Percentiles rank a stretch among this genome's conserved stretches.
phyloP scores from a whole-genome alignment of 208 protist species.

The Leishmania braziliensis region DNA sequence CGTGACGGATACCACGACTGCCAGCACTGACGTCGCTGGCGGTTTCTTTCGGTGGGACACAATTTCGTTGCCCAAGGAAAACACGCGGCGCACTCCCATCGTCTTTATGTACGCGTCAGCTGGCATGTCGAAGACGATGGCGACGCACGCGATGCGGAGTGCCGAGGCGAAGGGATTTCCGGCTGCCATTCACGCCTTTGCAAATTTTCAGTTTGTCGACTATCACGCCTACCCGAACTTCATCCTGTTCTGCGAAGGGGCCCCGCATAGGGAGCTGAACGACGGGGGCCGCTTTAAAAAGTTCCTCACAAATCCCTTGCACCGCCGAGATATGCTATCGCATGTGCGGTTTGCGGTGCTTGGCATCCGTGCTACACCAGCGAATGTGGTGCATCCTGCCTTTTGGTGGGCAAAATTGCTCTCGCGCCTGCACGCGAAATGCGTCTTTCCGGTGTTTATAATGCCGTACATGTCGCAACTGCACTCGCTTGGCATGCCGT shows the following conservation, averaged over 20 bases:
- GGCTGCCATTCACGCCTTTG: conserved; percentile 31
- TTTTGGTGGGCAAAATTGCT: conserved; percentile 38
- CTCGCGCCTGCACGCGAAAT: conserved; percentile 42
- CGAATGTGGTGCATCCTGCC: conserved; percentile 35
- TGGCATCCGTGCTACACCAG: conserved; percentile 31
- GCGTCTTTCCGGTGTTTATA: conserved; percentile 56
- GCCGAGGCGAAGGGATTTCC: conserved; percentile 46
- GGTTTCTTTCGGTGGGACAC: conserved; percentile 38
- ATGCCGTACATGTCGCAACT: conserved; percentile 58
- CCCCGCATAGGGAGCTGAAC: conserved; percentile 32
- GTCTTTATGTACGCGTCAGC: conserved; percentile 52
- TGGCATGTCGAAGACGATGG: conserved; percentile 59
- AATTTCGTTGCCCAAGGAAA: conserved; percentile 34
- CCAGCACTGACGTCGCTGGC: neutral
- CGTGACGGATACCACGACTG: neutral
- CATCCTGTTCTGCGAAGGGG: conserved; percentile 51
- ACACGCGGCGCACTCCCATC: conserved; percentile 27
- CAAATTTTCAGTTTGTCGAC: conserved; percentile 32
- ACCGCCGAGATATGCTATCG: conserved; percentile 43
- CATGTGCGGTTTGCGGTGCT: conserved; percentile 50
- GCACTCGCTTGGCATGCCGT: conserved; percentile 51
- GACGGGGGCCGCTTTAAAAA: conserved; percentile 35
- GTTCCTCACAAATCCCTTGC: conserved; percentile 37
- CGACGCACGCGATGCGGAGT: conserved; percentile 23
- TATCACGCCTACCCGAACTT: conserved; percentile 32